Base-by-base conservation (phyloP, 192 early-diverging fungal species). In the Paraglomus brasilianum region DNA sequence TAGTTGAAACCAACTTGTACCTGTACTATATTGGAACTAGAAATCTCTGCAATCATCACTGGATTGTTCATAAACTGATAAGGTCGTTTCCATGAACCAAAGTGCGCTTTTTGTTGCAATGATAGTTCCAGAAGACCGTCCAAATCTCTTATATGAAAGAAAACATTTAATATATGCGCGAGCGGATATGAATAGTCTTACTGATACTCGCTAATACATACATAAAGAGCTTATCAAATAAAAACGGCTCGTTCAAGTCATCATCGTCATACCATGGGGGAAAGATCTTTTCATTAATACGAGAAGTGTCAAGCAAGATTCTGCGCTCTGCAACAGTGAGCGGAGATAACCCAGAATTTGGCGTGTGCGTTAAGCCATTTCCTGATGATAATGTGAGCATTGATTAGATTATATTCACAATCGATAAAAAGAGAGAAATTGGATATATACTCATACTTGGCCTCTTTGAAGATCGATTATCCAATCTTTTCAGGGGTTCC, bases 61-160 rank as follows among this genome's bases (percentile, higher is more conserved):
- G 91, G 91, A 13, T 77, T 74, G 24, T 73, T 72, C 85, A 89
- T 89, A 13, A 94, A 78, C 65, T 92, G 83, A 13, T 81, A 81
- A 8, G 92, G 90, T 10, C 95, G 86, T 72, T 87, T 90, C 95
- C 95, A 97, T 14, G 78, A 81, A 55, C 82, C 86, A 76, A 94
- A 92, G 53, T 84, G 83, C 8, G 74, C 78, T 50, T 69, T 82
- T 71, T 97, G 95, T 70, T 91, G 88, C 24, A 82, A 67, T 0
- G 93, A 93, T 66, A 97, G 74, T 10, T 71, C 51, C 21, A 92
- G 73, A 48, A 84, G 75, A 1, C 95, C 95, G 71, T 97, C 95
- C 30, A 85, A 86, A 75, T 97, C 95, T 11, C 79, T 81, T 53
- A 72, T 59, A 36, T 56, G 60, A 40, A 77, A 70, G 57, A 4